Conservation (phyloP, 306 rosid genomes). For the Castanea sativa region DNA sequence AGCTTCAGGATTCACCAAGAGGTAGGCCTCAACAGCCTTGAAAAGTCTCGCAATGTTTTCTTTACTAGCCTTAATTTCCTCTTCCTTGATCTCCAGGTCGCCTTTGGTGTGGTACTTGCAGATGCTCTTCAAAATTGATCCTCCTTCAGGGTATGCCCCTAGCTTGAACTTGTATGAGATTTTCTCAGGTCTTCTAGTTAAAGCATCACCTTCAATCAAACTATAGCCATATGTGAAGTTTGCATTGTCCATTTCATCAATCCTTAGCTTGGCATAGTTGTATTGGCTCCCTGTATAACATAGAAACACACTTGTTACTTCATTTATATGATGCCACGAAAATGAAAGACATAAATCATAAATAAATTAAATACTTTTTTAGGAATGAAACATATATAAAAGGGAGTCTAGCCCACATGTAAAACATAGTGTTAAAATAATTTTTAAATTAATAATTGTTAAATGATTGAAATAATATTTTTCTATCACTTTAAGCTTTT, state of each 20-base stretch:
- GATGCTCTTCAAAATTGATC: conserved; percentile 17
- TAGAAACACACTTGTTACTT: background rate
- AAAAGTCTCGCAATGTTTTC: conserved; percentile 35
- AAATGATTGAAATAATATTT: background rate
- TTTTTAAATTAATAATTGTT: too few relatives aligned
- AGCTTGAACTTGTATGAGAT: conserved; percentile 29
- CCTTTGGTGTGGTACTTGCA: conserved; percentile 21
- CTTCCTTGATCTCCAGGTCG: background rate
- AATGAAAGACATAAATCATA: too few relatives aligned
- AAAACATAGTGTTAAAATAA: too few relatives aligned
- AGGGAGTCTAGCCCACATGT: too few relatives aligned
- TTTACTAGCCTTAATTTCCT: conserved; percentile 10
- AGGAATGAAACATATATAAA: too few relatives aligned
- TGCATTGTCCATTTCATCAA: conserved; percentile 22
- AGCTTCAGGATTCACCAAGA: conserved; percentile 45
- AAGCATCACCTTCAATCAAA: conserved; percentile 23
- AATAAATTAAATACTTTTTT: too few relatives aligned
- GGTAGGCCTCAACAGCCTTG: conserved; percentile 32
- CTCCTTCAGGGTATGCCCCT: conserved; percentile 26
- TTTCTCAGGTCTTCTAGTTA: conserved; percentile 27
- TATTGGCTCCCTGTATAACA: background rate
- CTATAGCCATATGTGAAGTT: conserved; percentile 22
- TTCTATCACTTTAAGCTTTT: too few relatives aligned
- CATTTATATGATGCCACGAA: too few relatives aligned
- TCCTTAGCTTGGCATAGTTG: conserved; percentile 6